Base-by-base conservation (phyloP, 306 rosid genomes). In the Pyrus bretschneideri region DNA sequence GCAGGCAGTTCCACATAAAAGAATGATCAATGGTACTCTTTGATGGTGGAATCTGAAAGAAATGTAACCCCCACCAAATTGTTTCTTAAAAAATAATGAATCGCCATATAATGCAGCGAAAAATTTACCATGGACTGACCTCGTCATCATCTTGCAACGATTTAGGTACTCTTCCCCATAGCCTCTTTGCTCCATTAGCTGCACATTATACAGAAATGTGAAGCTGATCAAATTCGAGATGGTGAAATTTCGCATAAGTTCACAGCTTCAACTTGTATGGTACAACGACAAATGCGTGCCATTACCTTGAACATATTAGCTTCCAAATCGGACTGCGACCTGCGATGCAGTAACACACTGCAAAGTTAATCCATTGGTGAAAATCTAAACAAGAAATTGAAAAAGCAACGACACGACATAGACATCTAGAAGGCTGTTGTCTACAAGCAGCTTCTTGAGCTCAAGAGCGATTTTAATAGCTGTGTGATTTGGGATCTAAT, bases 1-100 rank as follows among this genome's bases (percentile, higher is more conserved):
- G 83, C 99, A 90, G 68, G 99, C 93, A 73, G 97, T 90, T 83
- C 99, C 99, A 73, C 99, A 95, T 15, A 95, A 96, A 84, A 95
- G 96, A 81, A 95, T 89, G 75, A 95, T 96, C 52, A 95, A 68
- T 65, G 97, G 97, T 51, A 92, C 99, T 76, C 97, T 84, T 76
- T 89, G 97, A 86, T 95, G 97, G 83, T 92, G 97, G 88, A 95
- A 95, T 78, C 97, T 95, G 86, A 72, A 9, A 61, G 59, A 60
- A 61, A 38, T 5, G 11, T 11, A n/a, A 10, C 52, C 44, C 69
- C 23, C 27, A 65, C 25, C 46, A 30, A 7, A 21, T 21, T 21
- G n/a, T 55, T 55, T 55, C 23, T 19, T 55, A 1, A 55, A 79
- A 76, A 40, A 62, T 35, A 40, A 70, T 22, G 9, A 77, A 62